Evolutionary conservation across 2,329 filamentous ascomycete genomes (phyloP), one percentile per base, ranked within the genome.

Genomic region (Fusarium floridanum): DNA sequence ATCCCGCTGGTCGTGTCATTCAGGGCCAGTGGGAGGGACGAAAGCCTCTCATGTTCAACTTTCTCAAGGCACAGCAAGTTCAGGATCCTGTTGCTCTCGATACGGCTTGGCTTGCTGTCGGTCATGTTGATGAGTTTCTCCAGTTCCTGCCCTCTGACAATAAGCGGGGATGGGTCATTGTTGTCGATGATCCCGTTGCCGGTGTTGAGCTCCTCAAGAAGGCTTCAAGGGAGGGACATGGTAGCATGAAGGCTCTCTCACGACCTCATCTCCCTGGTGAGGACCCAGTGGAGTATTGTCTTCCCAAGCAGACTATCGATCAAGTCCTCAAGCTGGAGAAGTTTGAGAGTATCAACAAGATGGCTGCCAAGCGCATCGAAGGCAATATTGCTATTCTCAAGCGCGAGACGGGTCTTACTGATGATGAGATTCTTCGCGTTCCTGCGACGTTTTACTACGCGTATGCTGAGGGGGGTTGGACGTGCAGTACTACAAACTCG

Each of bases 21-120:
- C 62, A 67, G 61, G 78, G 79, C 5, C 65, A 68, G 1, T 71
- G 62, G 32, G 48, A 68, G 1, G 63, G 61, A 16, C n/a, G 43
- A 6, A 39, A 60, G 5, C 75, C 76, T 5, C 63, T 76, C 10
- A 75, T 85, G 27, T 50, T 78, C 2, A 64, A 68, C 1, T 81
- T 81, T 32, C 71, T 85, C 6, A 57, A 77, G 6, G 81, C 79
- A 0, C 83, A 85, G 59, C 80, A 80, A 22, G 66, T 79, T 2
- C 83, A 85, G 50, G 72, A 79, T 5, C 82, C 83, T 0, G 64
- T 85, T 3, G 63, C 80, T 0, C 73, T 85, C 0, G 83, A 81
- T 37, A 80, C 77, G 3, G 66, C 34, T 1, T 81, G 79, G 79
- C 39, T 81, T 2, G 27, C n/a, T 0, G 70, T 81, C 10, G 79